Evolutionary conservation across 2,329 filamentous ascomycete species (phyloP), one percentile per base, ranked within the genome.

Genomic region (Tolypocladium capitatum): DNA sequence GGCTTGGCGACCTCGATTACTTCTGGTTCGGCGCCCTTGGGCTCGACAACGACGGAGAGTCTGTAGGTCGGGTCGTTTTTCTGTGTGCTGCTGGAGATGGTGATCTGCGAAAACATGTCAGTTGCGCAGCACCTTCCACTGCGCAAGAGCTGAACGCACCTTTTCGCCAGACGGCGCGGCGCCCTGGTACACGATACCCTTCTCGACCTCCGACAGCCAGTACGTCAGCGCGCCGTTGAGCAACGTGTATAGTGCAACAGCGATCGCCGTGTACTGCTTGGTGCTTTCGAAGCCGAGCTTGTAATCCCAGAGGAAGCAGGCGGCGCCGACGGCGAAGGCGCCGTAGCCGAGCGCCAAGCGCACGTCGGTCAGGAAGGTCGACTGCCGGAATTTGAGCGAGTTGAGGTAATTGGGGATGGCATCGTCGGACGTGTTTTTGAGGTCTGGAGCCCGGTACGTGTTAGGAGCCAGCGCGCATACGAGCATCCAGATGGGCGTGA

Each of bases 351-450:
- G 74, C 0, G 73, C 75, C 42, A 98, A 81, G 47, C 88, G 86
- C 43, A 94, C 78, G 60, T 97, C 90, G 58, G 82, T 80, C 43
- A 92, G 81, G 49, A 68, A 75, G 69, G 97, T 84, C 53, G 85
- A 82, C 68, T 94, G 89, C 53, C 71, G 77, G 73, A 96, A 96
- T 55, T 75, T 82, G 63, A 97, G 81, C 31, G 81, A 86, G 68
- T 87, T 91, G 53, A 98, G 81, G 72, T 97, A 97, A 69, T 92
- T 89, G 50, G 86, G 81, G 51, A 98, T 83, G 49, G 90, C 88
- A 69, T 98, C 92, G 70, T 98, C 92, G 55, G 86, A 88, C 35
- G 90, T 94, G 71, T 92, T 94, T 69, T 97, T 97, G 54, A 98
- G 83, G 64, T 97, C 92, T 94, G 63, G 21, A 21, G 31, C 20